A percentile compares a stretch with the other conserved stretches of the same genome.
These are phyloP conservation scores for Quercus tomentella DNA, from an alignment of 331 rosid species.

Conservation along the genomic window DNA sequence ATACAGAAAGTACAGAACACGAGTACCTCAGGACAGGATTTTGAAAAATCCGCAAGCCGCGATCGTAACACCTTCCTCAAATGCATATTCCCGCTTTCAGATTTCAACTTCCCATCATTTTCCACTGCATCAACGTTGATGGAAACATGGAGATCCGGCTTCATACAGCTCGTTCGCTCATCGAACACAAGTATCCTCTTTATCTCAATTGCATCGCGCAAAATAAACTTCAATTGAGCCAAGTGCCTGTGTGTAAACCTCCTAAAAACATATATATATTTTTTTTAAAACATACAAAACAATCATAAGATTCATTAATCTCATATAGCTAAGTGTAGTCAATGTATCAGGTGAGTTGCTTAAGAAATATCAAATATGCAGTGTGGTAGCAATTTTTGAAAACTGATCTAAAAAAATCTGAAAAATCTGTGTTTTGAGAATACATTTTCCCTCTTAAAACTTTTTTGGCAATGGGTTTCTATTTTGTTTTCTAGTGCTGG, in stretches of 20 bases:
- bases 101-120: conserved; percentile 15
- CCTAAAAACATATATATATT: conserved; percentile 42
- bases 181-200: conserved; percentile 46
- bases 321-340: background rate
- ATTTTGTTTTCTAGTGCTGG: too few species aligned
- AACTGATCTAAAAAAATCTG: too few species aligned
- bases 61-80: conserved; percentile 46
- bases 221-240: conserved; percentile 71
- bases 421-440: too few species aligned
- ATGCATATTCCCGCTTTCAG: conserved; percentile 28
- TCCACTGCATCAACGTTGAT: conserved; percentile 35
- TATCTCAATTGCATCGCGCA: conserved; percentile 63
- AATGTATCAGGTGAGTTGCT: background rate
- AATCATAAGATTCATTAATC: background rate
- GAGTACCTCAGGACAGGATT: conserved; percentile 62
- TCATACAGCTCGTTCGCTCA: conserved; percentile 62
- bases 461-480: too few species aligned
- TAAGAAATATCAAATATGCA: too few species aligned
- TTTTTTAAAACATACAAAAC: background rate
- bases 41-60: conserved; percentile 38
- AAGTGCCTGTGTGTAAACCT: conserved; percentile 69
- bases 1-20: background rate
- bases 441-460: too few species aligned
- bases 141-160: conserved; percentile 63
- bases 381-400: too few species aligned